Percentiles rank a stretch among this genome's conserved stretches.
Conservation (phyloP, 2,329 filamentous ascomycete genomes). For the Malbranchea cinnamomea region DNA sequence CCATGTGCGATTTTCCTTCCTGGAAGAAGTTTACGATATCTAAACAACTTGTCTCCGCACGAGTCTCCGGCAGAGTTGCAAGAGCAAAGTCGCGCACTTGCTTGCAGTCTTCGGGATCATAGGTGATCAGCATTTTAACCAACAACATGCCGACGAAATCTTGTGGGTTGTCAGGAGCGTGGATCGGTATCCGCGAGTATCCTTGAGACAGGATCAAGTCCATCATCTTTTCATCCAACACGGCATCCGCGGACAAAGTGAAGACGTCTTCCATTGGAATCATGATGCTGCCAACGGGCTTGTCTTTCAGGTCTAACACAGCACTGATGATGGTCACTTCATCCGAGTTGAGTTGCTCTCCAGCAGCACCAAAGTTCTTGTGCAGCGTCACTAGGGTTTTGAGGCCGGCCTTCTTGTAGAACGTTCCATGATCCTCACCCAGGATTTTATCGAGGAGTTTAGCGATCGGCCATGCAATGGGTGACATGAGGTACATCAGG, state of each 20-base stretch:
- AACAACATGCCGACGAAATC: constrained; percentile 97
- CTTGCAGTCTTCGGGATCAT: constrained; percentile 85
- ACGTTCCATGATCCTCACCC: constrained; percentile 86
- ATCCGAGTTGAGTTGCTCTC: constrained; percentile 83
- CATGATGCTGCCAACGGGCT: constrained; percentile 91
- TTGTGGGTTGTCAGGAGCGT: constrained; percentile 63
- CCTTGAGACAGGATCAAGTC: constrained; percentile 83
- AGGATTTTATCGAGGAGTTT: constrained; percentile 89
- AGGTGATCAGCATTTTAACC: constrained; percentile 97
- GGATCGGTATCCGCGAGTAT: constrained; percentile 91
- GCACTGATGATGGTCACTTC: constrained; percentile 98
- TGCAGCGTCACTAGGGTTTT: constrained; percentile 94
- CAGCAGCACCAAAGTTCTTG: constrained; percentile 61
- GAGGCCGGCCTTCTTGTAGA: constrained; percentile 94
- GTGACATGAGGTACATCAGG: constrained; percentile 85
- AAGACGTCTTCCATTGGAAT: constrained; percentile 97
- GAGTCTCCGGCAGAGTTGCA: constrained; percentile 86
- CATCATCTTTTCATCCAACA: constrained; percentile 88
- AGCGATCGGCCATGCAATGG: constrained; percentile 84
- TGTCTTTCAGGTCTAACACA: constrained; percentile 90
- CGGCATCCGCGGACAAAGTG: constrained; percentile 85
- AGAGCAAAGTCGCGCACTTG: constrained; percentile 80
- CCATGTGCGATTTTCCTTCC: constrained; percentile 98
- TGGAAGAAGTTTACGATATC: constrained; percentile 99
- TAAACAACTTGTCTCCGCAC: constrained; percentile 86